phyloP scores from a whole-genome alignment of 1,284 basidiomycete genomes.

The Clitocybe nebularis region DNA sequence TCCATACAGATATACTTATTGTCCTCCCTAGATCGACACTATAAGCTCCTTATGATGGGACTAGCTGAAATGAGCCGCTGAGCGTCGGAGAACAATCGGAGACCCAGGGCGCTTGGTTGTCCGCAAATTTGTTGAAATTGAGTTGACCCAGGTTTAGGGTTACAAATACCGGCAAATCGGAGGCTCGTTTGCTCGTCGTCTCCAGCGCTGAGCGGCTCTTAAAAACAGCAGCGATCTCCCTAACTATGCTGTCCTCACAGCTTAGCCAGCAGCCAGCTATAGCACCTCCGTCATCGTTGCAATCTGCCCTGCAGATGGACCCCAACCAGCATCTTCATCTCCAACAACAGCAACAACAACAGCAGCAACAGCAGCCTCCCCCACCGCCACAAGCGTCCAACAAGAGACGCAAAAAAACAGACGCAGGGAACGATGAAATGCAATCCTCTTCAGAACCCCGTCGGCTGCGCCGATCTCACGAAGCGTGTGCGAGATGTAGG shows the following conservation, averaged over 20 bases:
- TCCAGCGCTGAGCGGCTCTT: conserved; percentile 25
- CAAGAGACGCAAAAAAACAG: conserved; percentile 58
- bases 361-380: conserved; percentile 24
- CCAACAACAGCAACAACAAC: conserved; percentile 30
- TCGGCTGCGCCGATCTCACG: conserved; percentile 78
- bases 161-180: conserved; percentile 30
- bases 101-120: too few species aligned
- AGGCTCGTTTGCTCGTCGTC: conserved; percentile 20
- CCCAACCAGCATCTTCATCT: conserved; percentile 47
- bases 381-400: conserved; percentile 32
- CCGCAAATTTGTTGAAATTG: not conserved
- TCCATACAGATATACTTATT: too few species aligned
- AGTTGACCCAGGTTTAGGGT: conserved; percentile 19
- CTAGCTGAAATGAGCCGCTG: too few species aligned
- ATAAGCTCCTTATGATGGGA: too few species aligned
- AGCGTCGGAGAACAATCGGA: too few species aligned
- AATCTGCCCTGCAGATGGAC: conserved; percentile 64
- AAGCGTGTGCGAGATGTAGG: conserved; percentile 84
- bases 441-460: conserved; percentile 61
- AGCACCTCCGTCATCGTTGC: conserved; percentile 41
- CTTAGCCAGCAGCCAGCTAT: conserved; percentile 24
- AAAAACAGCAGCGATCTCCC: conserved; percentile 17
- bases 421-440: conserved; percentile 48
- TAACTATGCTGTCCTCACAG: conserved; percentile 30
- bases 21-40: too few species aligned